Conservation (phyloP, 1,284 basidiomycete genomes). For the Malassezia japonica region DNA sequence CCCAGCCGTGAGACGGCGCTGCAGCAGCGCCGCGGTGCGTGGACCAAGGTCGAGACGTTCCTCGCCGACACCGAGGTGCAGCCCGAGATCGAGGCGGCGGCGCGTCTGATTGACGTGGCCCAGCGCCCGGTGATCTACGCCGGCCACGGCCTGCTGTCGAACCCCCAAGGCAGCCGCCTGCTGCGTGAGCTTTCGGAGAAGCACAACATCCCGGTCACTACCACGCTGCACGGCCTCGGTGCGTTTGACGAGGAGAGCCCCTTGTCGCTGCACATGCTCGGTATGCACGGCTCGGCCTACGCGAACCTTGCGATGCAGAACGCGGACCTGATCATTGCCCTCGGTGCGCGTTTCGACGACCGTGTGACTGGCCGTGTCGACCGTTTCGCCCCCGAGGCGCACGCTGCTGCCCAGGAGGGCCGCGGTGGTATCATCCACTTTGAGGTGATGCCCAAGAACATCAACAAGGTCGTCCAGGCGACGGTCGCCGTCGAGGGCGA, state of each 20-base stretch:
- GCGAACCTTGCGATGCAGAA: slow-evolving; percentile 96
- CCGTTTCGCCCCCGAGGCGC: slow-evolving; percentile 80
- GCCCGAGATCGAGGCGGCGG: slow-evolving; percentile 71
- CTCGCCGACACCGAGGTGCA: not conserved
- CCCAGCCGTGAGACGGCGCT: slow-evolving; percentile 39
- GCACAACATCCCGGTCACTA: slow-evolving; percentile 92
- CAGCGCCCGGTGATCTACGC: slow-evolving; percentile 88
- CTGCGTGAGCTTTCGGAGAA: slow-evolving; percentile 69
- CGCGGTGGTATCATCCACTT: slow-evolving; percentile 97
- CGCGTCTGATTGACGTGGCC: slow-evolving; percentile 79
- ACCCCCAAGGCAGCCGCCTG: slow-evolving; percentile 70
- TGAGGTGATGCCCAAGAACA: slow-evolving; percentile 95
- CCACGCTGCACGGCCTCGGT: slow-evolving; percentile 89
- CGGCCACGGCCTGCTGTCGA: slow-evolving; percentile 79
- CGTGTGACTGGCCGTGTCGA: slow-evolving; percentile 89
- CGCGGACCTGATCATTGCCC: slow-evolving; percentile 92
- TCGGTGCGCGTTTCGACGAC: slow-evolving; percentile 93
- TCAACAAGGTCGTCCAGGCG: slow-evolving; percentile 97
- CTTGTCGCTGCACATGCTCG: slow-evolving; percentile 88
- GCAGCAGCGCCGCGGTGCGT: slow-evolving; percentile 5
- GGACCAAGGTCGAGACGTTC: not conserved
- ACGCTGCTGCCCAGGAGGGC: slow-evolving; percentile 72
- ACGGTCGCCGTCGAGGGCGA: slow-evolving; percentile 88
- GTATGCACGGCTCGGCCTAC: slow-evolving; percentile 96
- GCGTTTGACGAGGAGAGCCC: slow-evolving; percentile 80